phyloP scores from a whole-genome alignment of 1,284 basidiomycete species.

The Boletellus deceptivus region DNA sequence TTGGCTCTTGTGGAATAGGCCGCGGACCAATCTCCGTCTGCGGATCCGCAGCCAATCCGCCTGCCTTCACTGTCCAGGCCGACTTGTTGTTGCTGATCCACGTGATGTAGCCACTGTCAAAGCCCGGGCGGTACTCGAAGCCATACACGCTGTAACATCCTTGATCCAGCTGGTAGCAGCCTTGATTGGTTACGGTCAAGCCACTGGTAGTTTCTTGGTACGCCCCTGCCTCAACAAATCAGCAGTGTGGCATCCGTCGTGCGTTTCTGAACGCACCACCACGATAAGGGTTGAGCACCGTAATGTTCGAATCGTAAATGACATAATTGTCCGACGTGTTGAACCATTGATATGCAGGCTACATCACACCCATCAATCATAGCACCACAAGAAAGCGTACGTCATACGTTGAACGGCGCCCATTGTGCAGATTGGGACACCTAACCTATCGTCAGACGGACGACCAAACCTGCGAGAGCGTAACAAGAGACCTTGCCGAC shows the following conservation, averaged over 20 bases:
- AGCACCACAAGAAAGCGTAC: not conserved
- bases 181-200: slow-evolving; percentile 29
- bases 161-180: slow-evolving; percentile 29
- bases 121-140: slow-evolving; percentile 36
- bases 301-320: slow-evolving; percentile 29
- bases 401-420: slow-evolving; percentile 35
- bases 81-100: slow-evolving; percentile 44
- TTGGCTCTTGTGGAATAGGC: slow-evolving; percentile 53
- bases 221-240: slow-evolving; percentile 21
- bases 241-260: not conserved
- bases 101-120: slow-evolving; percentile 46
- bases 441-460: slow-evolving; percentile 16
- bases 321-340: slow-evolving; percentile 28
- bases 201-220: slow-evolving; percentile 37
- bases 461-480: not conserved
- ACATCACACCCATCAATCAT: slow-evolving; percentile 8
- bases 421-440: slow-evolving; percentile 38
- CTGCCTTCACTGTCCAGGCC: slow-evolving; percentile 46
- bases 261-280: slow-evolving; percentile 24
- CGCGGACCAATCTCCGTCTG: slow-evolving; percentile 46
- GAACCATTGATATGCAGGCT: slow-evolving; percentile 32
- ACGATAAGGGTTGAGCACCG: slow-evolving; percentile 29
- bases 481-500: slow-evolving; percentile 28
- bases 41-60: slow-evolving; percentile 39
- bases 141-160: slow-evolving; percentile 34